phyloP scores from a whole-genome alignment of 331 rosid species.

The Pyrus hybrid region DNA sequence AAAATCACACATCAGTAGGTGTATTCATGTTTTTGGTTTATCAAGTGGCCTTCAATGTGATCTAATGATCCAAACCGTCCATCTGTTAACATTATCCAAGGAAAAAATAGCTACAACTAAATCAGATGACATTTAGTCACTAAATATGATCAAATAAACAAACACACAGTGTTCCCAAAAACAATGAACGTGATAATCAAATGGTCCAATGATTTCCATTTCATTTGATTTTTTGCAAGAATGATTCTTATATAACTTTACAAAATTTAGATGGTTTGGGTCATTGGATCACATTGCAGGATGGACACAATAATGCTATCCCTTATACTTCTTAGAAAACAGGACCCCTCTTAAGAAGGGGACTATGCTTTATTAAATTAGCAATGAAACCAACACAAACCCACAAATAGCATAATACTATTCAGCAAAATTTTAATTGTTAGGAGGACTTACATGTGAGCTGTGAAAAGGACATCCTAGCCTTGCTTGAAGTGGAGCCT shows the following conservation, averaged over 20 bases:
- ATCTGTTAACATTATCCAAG: background rate
- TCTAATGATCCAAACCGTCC: background rate
- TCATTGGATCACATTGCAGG: background rate
- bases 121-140: background rate
- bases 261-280: background rate
- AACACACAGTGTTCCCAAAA: background rate
- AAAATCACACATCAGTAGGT: background rate
- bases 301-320: background rate
- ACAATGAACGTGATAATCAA: background rate
- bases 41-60: background rate
- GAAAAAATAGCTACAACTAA: background rate
- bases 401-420: background rate
- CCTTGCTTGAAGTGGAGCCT: slow-evolving; percentile 33
- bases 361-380: background rate
- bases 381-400: background rate
- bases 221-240: background rate
- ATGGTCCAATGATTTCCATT: background rate
- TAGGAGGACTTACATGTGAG: slow-evolving; percentile 40
- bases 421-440: background rate
- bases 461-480: slow-evolving; percentile 20
- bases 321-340: background rate
- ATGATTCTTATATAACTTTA: background rate
- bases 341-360: background rate
- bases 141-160: background rate
- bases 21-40: background rate